Percentiles rank a stretch among this genome's conserved stretches.
phyloP scores from a whole-genome alignment of 371 early-diverging fungal genomes.

The Haplosporangium sp. region DNA sequence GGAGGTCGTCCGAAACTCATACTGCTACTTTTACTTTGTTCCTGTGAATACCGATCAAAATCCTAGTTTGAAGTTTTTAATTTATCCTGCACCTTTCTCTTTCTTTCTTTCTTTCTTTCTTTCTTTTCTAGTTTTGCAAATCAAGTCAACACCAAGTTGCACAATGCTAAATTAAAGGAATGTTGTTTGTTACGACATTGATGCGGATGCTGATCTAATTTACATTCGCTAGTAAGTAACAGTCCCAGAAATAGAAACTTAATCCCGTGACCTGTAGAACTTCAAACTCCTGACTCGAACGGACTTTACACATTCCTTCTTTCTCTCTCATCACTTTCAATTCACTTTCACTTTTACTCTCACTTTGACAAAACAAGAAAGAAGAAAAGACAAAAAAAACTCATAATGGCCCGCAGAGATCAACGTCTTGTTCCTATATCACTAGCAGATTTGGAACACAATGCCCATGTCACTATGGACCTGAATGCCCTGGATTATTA shows the following conservation, averaged over 20 bases:
- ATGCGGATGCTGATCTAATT: neutral
- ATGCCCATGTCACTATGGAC: constrained; percentile 46
- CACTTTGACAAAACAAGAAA: no score
- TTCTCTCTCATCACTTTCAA: constrained; percentile 33
- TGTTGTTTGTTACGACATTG: neutral
- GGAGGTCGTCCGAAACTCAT: constrained; percentile 79
- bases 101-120: no score
- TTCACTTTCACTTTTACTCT: no score
- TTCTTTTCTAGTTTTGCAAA: no score
- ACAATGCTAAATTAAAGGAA: neutral
- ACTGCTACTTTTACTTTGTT: neutral
- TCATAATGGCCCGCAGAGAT: constrained; percentile 23
- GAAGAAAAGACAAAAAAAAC: no score
- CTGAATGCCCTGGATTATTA: constrained; percentile 55
- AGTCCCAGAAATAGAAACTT: neutral
- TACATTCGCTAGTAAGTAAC: neutral
- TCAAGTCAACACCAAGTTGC: neutral
- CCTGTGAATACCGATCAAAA: no score
- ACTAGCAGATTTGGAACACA: constrained; percentile 51
- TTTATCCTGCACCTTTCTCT: neutral
- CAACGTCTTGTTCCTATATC: constrained; percentile 44
- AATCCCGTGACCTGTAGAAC: neutral
- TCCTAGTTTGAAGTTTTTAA: neutral
- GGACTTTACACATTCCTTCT: neutral
- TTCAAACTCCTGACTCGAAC: no score